Conservation (phyloP, 306 rosid species). For the Datisca glomerata region DNA sequence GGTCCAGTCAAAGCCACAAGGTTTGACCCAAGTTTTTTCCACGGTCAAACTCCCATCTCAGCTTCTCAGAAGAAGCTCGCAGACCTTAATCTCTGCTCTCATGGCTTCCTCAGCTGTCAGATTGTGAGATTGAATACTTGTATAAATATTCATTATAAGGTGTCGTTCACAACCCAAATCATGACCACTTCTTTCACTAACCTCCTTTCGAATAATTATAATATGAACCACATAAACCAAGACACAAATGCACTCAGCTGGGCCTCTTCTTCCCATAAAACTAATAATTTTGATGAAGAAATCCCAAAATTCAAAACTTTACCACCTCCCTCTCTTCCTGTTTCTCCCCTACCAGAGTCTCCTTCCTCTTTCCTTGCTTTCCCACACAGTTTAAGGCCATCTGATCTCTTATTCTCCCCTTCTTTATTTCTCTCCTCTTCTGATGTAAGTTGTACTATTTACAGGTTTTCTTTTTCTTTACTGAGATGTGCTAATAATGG, state of each 20-base stretch:
- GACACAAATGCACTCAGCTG: conserved; percentile 14
- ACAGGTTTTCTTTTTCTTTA: not conserved
- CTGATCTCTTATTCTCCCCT: conserved; percentile 55
- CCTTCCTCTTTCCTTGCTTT: conserved; percentile 45
- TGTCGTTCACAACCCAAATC: conserved; percentile 6
- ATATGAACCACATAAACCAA: conserved; percentile 22
- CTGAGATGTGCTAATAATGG: conserved; percentile 4
- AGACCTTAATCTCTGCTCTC: not conserved
- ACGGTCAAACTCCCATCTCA: conserved; percentile 59
- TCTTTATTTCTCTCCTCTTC: conserved; percentile 25
- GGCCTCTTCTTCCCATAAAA: conserved; percentile 25
- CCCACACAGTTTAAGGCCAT: conserved; percentile 41
- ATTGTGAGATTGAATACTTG: not conserved
- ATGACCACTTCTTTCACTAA: conserved; percentile 35
- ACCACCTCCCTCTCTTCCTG: conserved; percentile 52
- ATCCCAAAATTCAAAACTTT: conserved; percentile 48
- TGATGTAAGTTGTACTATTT: conserved; percentile 34
- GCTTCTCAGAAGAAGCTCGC: conserved; percentile 43
- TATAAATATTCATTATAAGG: conserved; percentile 2
- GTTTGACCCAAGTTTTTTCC: conserved; percentile 54
- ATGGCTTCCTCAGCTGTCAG: not conserved
- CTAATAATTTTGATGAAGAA: conserved; percentile 20
- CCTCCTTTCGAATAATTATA: conserved; percentile 27
- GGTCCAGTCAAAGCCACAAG: conserved; percentile 87
- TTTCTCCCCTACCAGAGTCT: conserved; percentile 12